These are phyloP conservation scores for Daldinia concentrica DNA, from an alignment of 495 filamentous ascomycete genomes.

Conservation along the genomic window DNA sequence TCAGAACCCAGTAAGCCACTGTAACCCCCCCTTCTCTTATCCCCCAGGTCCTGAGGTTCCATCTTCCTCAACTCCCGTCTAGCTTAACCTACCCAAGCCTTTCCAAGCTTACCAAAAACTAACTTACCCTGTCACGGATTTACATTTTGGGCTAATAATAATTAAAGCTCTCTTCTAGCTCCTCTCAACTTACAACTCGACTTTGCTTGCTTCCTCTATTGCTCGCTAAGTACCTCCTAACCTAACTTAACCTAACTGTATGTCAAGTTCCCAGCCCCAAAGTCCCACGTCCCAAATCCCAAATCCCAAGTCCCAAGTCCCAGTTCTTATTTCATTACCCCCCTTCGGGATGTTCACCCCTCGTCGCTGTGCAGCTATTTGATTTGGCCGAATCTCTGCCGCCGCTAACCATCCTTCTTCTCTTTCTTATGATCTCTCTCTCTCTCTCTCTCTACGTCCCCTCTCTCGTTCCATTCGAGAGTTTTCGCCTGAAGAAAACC, in stretches of 20 bases:
- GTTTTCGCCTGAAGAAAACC: constrained; percentile 17
- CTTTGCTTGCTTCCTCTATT: background rate
- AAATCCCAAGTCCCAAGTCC: background rate
- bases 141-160: constrained; percentile 27
- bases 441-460: constrained; percentile 1
- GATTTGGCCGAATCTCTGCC: constrained; percentile 44
- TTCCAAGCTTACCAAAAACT: background rate
- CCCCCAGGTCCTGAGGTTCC: constrained; percentile 21
- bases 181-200: background rate
- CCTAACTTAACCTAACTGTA: background rate
- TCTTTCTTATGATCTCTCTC: constrained; percentile 3
- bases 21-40: constrained; percentile 22
- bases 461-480: constrained; percentile 13
- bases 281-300: background rate
- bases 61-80: constrained; percentile 19
- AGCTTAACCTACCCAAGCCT: constrained; percentile 13
- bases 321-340: constrained; percentile 10
- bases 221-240: background rate
- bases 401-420: constrained; percentile 29
- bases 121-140: constrained; percentile 4
- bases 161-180: constrained; percentile 9
- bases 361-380: constrained; percentile 35
- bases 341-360: constrained; percentile 16
- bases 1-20: constrained; percentile 32
- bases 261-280: background rate